Conservation (phyloP, 163 green algal species). For the Scenedesmus sp. region DNA sequence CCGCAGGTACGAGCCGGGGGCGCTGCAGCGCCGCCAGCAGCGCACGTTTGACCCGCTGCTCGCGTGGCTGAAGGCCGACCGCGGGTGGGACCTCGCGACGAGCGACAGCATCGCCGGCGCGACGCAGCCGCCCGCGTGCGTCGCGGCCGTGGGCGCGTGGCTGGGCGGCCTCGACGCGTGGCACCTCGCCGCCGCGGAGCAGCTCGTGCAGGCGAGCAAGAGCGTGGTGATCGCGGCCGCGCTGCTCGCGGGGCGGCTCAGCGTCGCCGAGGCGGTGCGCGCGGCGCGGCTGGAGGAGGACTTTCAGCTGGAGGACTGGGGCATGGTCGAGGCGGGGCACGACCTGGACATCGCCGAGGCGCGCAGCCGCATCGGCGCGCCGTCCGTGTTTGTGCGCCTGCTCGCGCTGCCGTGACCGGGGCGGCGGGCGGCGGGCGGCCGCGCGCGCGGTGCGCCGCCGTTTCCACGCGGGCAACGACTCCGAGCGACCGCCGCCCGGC, state of each 20-base stretch:
- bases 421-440: too few species aligned
- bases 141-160: slow-evolving; percentile 36
- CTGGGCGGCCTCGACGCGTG: slow-evolving; percentile 71
- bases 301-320: slow-evolving; percentile 90
- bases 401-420: slow-evolving; percentile 41
- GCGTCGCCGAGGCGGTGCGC: slow-evolving; percentile 63
- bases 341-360: slow-evolving; percentile 93
- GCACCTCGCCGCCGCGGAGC: slow-evolving; percentile 74
- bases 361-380: slow-evolving; percentile 75
- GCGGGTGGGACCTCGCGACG: slow-evolving; percentile 68
- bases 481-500: too few species aligned
- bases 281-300: slow-evolving; percentile 86
- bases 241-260: slow-evolving; percentile 67
- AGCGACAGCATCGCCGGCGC: slow-evolving; percentile 69
- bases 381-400: slow-evolving; percentile 60
- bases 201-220: slow-evolving; percentile 72
- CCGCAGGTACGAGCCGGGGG: slow-evolving; percentile 30
- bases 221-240: slow-evolving; percentile 80
- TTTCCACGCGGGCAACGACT: too few species aligned
- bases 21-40: slow-evolving; percentile 14
- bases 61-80: slow-evolving; percentile 56
- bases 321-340: slow-evolving; percentile 95
- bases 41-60: slow-evolving; percentile 83
- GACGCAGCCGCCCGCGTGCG: slow-evolving; percentile 38
- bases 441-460: too few species aligned